Conservation (phyloP, 179 eudicot genomes). For the Silene vulgaris region DNA sequence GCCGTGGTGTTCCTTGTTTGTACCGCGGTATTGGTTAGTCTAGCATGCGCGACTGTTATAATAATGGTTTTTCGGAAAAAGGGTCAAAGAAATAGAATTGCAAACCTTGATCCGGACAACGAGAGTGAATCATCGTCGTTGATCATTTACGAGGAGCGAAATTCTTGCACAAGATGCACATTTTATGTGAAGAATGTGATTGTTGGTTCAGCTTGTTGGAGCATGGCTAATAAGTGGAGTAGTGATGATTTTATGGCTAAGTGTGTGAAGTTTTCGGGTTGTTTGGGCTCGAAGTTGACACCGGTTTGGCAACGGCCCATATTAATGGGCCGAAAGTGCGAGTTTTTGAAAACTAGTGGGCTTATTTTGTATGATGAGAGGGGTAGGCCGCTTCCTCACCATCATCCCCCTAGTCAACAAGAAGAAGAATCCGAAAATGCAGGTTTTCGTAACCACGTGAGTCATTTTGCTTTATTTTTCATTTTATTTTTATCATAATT, state of each 20-base stretch:
- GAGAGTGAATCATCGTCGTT: conserved; percentile 23
- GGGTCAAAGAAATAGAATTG: conserved; percentile 23
- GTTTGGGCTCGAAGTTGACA: conserved; percentile 30
- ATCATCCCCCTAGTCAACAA: background rate
- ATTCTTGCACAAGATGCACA: background rate
- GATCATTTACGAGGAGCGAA: conserved; percentile 22
- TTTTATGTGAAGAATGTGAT: conserved; percentile 15
- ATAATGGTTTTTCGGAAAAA: conserved; percentile 19
- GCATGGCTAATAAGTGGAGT: conserved; percentile 46
- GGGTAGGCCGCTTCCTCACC: conserved; percentile 42
- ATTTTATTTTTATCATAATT: background rate
- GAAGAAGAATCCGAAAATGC: background rate
- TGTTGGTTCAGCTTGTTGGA: conserved; percentile 32
- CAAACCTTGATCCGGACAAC: conserved; percentile 9
- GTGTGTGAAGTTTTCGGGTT: conserved; percentile 28
- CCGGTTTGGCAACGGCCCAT: conserved; percentile 88
- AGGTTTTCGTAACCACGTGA: background rate
- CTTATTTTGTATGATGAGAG: conserved; percentile 70
- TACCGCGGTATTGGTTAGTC: conserved; percentile 30
- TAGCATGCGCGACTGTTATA: conserved; percentile 26
- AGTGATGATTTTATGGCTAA: conserved; percentile 24
- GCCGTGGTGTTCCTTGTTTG: conserved; percentile 36
- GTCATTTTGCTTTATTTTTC: background rate
- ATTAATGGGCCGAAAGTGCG: conserved; percentile 77
- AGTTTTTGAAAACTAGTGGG: conserved; percentile 71